Evolutionary conservation across 306 rosid genomes (phyloP), one percentile per base, ranked within the genome.

Genomic region (Malus sylvestris): DNA sequence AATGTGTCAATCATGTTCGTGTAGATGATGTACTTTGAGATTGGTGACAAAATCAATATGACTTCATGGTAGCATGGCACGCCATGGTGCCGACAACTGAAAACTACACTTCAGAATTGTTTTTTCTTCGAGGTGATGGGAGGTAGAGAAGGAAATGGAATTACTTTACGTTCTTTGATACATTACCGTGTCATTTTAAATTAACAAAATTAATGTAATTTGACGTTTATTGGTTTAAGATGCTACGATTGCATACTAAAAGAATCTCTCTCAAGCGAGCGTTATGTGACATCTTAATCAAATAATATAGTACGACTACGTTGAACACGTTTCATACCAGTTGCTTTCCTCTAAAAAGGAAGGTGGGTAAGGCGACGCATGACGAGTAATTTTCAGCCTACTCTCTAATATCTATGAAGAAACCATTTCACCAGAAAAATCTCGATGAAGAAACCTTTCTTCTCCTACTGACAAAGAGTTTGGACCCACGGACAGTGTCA

Each of bases 401-500:
- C 12, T 25, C 18, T 68, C 3, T 19, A 9, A 8, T 40, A 0
- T 8, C 44, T 8, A 2, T 40, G 44, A 40, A 6, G 20, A 67
- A 4, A 12, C 33, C 65, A 10, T 38, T 67, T 33, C 38, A 33
- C 38, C 38, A 33, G 38, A 33, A 33, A 33, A 40, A 42, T 9
- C 10, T 42, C 45, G 0, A 9, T 42, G 45, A 42, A 7, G 11
- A 67, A 4, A 13, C 66, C 66, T 40, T 38, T 67, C 29, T 15
- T 19, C 14, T 30, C 53, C 11, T 14, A 7, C 58, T 22, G 45
- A 25, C 32, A 67, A 22, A 60, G 49, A 8, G 45, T 16, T 62
- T 63, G 84, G 88, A 29, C 86, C 86, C 69, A 78, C 78, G 58
- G 82, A 70, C 81, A 33, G 67, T 44, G 8, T 33, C 78, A 72